These are phyloP conservation scores for Paraphysoderma sedebokerense DNA, from an alignment of 371 early-diverging fungal species.

Conservation along the genomic window DNA sequence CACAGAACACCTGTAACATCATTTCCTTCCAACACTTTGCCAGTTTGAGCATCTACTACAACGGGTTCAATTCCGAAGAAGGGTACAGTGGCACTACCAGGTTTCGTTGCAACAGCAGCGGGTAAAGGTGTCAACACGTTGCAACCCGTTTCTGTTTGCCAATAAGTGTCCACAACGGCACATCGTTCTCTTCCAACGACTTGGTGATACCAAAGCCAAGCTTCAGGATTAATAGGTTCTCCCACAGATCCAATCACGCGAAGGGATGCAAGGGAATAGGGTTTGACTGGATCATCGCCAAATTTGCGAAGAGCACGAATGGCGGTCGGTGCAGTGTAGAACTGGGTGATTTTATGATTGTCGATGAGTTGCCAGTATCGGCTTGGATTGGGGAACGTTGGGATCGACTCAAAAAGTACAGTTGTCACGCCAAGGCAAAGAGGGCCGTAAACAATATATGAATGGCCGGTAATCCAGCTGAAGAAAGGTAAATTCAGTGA, in stretches of 20 bases:
- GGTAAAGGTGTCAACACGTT: conserved; percentile 82
- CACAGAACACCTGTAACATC: conserved; percentile 81
- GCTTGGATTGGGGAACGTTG: conserved; percentile 59
- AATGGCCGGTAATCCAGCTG: conserved; percentile 73
- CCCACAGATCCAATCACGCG: conserved; percentile 92
- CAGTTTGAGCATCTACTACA: conserved; percentile 62
- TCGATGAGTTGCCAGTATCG: conserved; percentile 75
- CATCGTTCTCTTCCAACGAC: conserved; percentile 70
- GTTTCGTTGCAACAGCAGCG: conserved; percentile 66
- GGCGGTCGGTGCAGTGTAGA: conserved; percentile 97
- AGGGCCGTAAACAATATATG: conserved; percentile 92
- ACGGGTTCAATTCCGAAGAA: conserved; percentile 89
- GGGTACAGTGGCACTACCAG: conserved; percentile 90
- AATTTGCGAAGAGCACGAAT: conserved; percentile 79
- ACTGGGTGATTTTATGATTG: conserved; percentile 80
- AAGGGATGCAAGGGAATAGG: conserved; percentile 54
- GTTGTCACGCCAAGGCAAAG: conserved; percentile 75
- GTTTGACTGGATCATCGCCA: conserved; percentile 62
- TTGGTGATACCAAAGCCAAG: conserved; percentile 93
- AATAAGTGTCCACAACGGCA: conserved; percentile 92
- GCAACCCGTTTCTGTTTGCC: conserved; percentile 93
- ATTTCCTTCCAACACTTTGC: conserved; percentile 47
- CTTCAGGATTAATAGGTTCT: conserved; percentile 95
- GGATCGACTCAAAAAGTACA: conserved; percentile 81
- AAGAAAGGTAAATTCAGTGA: conserved; percentile 17